These are phyloP conservation scores for Diaporthe longicolla DNA, from an alignment of 2,329 filamentous ascomycete genomes.

Conservation along the genomic window DNA sequence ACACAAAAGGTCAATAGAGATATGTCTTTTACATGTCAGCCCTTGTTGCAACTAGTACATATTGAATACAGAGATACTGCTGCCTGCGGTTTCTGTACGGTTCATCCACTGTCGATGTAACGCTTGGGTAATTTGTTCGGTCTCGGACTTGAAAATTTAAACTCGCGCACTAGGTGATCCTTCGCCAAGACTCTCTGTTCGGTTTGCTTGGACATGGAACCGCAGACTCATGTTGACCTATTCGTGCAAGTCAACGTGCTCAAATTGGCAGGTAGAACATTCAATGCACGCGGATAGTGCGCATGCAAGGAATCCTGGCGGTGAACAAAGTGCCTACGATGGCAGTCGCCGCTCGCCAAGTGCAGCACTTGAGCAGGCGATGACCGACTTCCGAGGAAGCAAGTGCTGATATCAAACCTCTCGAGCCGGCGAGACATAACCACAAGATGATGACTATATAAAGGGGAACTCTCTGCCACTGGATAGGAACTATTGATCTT, in stretches of 20 bases:
- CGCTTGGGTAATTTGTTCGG: background rate
- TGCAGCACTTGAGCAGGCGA: background rate
- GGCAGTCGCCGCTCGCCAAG: background rate
- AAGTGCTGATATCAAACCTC: background rate
- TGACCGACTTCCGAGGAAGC: background rate
- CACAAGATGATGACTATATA: background rate
- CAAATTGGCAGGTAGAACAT: too few relatives aligned
- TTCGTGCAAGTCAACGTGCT: background rate
- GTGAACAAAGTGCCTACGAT: background rate
- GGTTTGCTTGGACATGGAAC: background rate
- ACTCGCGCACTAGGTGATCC: background rate
- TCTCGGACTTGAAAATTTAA: background rate
- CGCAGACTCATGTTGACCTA: background rate
- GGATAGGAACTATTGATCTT: background rate
- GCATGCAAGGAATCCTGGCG: background rate
- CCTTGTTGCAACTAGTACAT: background rate
- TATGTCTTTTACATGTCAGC: background rate
- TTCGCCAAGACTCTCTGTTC: background rate
- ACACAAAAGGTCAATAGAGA: too few relatives aligned
- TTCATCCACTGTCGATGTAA: background rate
- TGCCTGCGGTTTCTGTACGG: background rate
- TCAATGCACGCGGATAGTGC: background rate
- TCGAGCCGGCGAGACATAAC: background rate
- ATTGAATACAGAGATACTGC: background rate
- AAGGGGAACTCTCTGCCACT: background rate